Conservation (phyloP, 2,329 filamentous ascomycete genomes). For the Ascochyta rabiei region DNA sequence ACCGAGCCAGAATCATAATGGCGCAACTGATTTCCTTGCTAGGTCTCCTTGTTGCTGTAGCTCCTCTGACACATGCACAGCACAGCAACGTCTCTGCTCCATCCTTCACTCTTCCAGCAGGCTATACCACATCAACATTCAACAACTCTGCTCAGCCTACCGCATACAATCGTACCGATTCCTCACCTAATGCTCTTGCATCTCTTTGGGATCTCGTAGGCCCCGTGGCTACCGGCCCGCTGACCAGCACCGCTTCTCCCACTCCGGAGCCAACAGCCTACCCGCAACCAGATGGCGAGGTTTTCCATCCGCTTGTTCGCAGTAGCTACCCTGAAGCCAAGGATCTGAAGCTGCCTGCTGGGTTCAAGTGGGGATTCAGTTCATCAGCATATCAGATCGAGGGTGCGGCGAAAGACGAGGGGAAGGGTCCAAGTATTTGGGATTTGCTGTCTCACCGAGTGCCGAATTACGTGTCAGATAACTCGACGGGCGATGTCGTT, state of each 20-base stretch:
- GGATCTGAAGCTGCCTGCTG: conserved; percentile 48
- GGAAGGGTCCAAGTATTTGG: conserved; percentile 53
- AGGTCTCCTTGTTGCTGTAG: conserved; percentile 24
- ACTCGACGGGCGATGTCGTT: conserved; percentile 51
- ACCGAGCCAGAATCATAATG: conserved; percentile 22
- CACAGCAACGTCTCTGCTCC: conserved; percentile 10
- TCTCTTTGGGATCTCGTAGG: conserved; percentile 56
- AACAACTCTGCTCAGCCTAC: conserved; percentile 54
- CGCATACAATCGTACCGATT: conserved; percentile 52
- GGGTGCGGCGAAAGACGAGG: conserved; percentile 52
- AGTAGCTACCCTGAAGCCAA: conserved; percentile 41
- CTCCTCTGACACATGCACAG: conserved; percentile 10
- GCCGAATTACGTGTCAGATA: conserved; percentile 50
- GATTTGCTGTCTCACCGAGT: conserved; percentile 51
- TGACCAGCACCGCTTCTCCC: conserved; percentile 52
- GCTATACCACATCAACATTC: conserved; percentile 47
- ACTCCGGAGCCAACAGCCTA: conserved; percentile 52
- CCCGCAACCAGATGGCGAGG: conserved; percentile 43
- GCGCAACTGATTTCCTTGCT: conserved; percentile 23
- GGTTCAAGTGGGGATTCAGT: conserved; percentile 53
- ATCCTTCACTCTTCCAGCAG: conserved; percentile 40
- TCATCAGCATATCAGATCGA: conserved; percentile 52
- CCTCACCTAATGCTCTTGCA: conserved; percentile 55
- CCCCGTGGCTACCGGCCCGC: conserved; percentile 49
- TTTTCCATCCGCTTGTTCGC: conserved; percentile 53